Conservation (phyloP, 345 rosid genomes). For the Hypericum perforatum region DNA sequence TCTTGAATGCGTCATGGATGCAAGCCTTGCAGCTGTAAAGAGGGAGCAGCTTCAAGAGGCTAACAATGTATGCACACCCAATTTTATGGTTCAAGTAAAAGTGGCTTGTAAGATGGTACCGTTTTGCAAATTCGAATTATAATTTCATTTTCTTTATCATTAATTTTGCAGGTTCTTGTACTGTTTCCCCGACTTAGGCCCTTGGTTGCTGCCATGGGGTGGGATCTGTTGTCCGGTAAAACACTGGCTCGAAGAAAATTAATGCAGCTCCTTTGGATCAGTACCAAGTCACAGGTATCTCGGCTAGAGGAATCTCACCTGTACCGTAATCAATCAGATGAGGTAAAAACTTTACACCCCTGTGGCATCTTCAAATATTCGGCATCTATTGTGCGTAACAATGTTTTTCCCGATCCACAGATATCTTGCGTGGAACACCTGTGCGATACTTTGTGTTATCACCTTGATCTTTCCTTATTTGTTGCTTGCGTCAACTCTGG, state of each 20-base stretch:
- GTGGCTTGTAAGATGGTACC: constrained; percentile 3
- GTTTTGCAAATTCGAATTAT: neutral
- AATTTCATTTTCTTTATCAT: constrained; percentile 10
- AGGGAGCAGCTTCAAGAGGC: constrained; percentile 74
- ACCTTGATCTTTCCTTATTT: constrained; percentile 79
- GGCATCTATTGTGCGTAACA: neutral
- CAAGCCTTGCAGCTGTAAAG: constrained; percentile 57
- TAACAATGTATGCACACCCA: constrained; percentile 51
- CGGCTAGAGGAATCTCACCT: constrained; percentile 70
- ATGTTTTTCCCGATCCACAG: constrained; percentile 26
- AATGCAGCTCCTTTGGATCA: constrained; percentile 75
- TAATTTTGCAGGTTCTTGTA: constrained; percentile 46
- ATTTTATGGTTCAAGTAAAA: constrained; percentile 14
- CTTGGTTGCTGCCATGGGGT: constrained; percentile 85
- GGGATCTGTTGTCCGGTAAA: constrained; percentile 85
- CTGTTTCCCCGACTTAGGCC: constrained; percentile 76
- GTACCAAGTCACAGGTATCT: constrained; percentile 44
- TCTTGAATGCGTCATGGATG: constrained; percentile 70
- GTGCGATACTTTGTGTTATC: constrained; percentile 75
- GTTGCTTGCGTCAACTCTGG: constrained; percentile 86
- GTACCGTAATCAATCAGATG: constrained; percentile 52
- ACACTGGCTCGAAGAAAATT: constrained; percentile 56
- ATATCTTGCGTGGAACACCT: constrained; percentile 77
- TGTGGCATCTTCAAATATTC: neutral
- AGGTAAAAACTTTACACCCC: constrained; percentile 27